These are phyloP conservation scores for Mrakia gelida DNA, from an alignment of 768 basidiomycete species.

Conservation along the genomic window DNA sequence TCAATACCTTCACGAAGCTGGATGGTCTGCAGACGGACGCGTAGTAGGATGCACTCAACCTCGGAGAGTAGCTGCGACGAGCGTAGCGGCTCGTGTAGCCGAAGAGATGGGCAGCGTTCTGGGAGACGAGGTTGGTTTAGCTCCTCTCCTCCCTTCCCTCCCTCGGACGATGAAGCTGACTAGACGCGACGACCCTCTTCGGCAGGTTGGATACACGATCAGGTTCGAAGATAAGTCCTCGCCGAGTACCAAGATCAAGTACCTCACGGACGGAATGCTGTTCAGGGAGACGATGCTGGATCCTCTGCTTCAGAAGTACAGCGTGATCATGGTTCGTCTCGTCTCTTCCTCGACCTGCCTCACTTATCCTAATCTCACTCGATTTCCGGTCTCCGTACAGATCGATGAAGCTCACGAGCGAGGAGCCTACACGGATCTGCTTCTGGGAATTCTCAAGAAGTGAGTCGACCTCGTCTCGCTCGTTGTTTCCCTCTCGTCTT, in stretches of 20 bases:
- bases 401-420: conserved; percentile 98
- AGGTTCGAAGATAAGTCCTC: conserved; percentile 90
- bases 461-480: conserved; percentile 43
- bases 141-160: background rate
- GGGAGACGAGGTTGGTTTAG: conserved; percentile 68
- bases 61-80: conserved; percentile 87
- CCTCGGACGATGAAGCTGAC: background rate
- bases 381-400: conserved; percentile 46
- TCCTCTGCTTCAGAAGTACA: conserved; percentile 84
- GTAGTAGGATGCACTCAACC: conserved; percentile 92
- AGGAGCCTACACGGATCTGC: conserved; percentile 88
- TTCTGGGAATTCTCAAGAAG: conserved; percentile 92
- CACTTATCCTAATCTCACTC: background rate
- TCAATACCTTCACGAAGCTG: conserved; percentile 87
- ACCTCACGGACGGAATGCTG: conserved; percentile 97
- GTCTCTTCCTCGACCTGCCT: background rate
- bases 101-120: conserved; percentile 82
- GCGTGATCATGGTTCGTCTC: conserved; percentile 79
- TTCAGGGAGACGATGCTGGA: conserved; percentile 91
- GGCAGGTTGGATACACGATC: conserved; percentile 92
- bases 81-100: conserved; percentile 85
- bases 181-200: background rate
- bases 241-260: conserved; percentile 84
- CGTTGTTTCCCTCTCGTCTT: conserved; percentile 7
- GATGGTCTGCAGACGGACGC: conserved; percentile 79